Base-by-base conservation (phyloP, 2,329 filamentous ascomycete species). In the Claviceps capensis region DNA sequence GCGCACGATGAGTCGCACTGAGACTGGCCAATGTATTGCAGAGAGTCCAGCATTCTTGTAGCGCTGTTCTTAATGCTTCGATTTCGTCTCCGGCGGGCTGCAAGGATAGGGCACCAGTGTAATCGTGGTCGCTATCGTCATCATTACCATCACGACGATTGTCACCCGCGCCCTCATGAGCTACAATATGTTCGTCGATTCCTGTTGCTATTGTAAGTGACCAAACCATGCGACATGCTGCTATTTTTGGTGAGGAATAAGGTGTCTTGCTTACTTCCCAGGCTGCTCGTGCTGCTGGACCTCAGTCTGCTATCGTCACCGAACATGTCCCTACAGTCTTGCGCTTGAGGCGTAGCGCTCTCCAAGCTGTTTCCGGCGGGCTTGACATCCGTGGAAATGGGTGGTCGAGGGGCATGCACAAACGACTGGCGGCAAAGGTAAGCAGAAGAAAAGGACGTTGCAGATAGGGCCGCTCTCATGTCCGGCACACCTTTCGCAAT, bases 21-120 rank as follows among this genome's bases (percentile, higher is more conserved):
- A 95, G 74, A 57, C 79, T 87, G 22, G 88, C 88, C 36, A 96
- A 72, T 0, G 89, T 95, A 63, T 95, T 96, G 71, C 90, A 96
- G 14, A 96, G 72, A 0, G 85, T 94, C 90, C 90, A 96, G 67
- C 89, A 95, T 69, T 95, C 88, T 55, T 85, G 81, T 16, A 96
- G 73, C 2, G 89, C 88, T 34, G 80, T 81, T 55, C 80, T 81
- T n/a, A 95, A 71, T 7, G 85, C 83, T 26, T 69, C 72, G 23
- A 87, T 72, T 60, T 88, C 83, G 49, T 75, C 72, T 52, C 80
- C 72, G n/a, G 77, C 73, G 52, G 64, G 68, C 42, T 64, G 66
- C 38, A 66, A 62, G 16, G 63, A 67, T 36, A 69, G 68, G 8
- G 67, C 67, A 48, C 69, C 67, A 43, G 75, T 75, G 5, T 54